Conservation (phyloP, 768 basidiomycete genomes). For the Candolleomyces aberdarensis region DNA sequence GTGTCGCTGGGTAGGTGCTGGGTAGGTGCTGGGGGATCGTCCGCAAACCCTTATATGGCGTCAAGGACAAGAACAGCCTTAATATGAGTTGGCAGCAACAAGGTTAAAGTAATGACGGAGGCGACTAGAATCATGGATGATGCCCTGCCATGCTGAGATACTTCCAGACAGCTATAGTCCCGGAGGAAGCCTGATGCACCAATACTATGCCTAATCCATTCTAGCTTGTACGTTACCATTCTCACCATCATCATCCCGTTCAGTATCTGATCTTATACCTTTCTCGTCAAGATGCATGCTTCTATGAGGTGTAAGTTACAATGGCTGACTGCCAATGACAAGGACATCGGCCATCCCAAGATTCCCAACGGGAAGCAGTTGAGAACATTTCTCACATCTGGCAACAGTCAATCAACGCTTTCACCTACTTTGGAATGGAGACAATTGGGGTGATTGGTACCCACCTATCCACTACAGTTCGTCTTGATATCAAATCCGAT, state of each 20-base stretch:
- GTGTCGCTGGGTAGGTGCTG: background rate
- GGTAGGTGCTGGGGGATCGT: background rate
- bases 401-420: too few species aligned
- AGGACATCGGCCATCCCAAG: background rate
- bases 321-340: background rate
- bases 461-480: background rate
- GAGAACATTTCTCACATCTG: too few species aligned
- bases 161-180: background rate
- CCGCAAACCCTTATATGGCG: background rate
- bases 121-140: conserved; percentile 6
- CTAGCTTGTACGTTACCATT: conserved; percentile 4
- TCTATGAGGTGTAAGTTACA: conserved; percentile 1
- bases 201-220: background rate
- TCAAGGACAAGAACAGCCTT: background rate
- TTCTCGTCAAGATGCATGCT: background rate
- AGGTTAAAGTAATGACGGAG: background rate
- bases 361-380: too few species aligned
- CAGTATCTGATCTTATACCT: background rate
- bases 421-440: too few species aligned
- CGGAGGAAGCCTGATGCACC: conserved; percentile 3
- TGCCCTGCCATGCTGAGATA: background rate
- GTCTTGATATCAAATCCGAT: background rate
- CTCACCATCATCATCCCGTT: conserved; percentile 1
- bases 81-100: background rate
- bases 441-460: too few species aligned